A percentile compares a stretch with the other conserved stretches of the same genome.
Evolutionary conservation across 2,329 filamentous ascomycete species (phyloP).

Genomic region (Fusarium nurragi): DNA sequence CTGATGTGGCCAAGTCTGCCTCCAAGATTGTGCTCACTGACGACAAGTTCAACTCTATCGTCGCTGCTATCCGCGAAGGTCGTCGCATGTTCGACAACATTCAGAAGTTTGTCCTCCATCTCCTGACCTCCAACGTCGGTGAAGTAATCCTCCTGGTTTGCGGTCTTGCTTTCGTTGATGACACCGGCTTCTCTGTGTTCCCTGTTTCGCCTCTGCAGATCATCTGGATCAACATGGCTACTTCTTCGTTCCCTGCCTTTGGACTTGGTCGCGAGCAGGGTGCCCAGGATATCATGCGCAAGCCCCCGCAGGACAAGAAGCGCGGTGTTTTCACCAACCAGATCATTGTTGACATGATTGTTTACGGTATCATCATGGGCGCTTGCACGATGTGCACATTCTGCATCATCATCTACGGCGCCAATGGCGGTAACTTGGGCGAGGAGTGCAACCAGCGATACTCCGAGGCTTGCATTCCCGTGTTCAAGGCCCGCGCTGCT

Average conservation of each 20-base stretch:
- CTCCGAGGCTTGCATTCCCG: conserved; percentile 64
- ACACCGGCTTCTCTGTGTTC: conserved; percentile 78
- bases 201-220: conserved; percentile 87
- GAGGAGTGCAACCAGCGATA: conserved; percentile 69
- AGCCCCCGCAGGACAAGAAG: conserved; percentile 76
- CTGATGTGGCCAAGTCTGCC: conserved; percentile 85
- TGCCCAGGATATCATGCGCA: conserved; percentile 78
- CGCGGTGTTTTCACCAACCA: conserved; percentile 81
- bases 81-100: conserved; percentile 90
- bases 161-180: conserved; percentile 83
- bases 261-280: conserved; percentile 84
- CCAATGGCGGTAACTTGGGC: conserved; percentile 65
- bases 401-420: conserved; percentile 70
- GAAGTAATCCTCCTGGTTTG: conserved; percentile 84
- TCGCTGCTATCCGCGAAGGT: conserved; percentile 83
- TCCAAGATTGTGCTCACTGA: conserved; percentile 85
- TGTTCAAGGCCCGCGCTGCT: conserved; percentile 76
- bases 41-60: conserved; percentile 88
- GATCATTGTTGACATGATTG: conserved; percentile 80
- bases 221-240: conserved; percentile 95
- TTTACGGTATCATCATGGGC: conserved; percentile 83
- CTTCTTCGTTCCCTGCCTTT: conserved; percentile 87
- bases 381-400: conserved; percentile 72
- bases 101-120: conserved; percentile 84
- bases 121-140: conserved; percentile 83